Conservation (phyloP, 441 rosid genomes). For the Euphorbia celastroides region DNA sequence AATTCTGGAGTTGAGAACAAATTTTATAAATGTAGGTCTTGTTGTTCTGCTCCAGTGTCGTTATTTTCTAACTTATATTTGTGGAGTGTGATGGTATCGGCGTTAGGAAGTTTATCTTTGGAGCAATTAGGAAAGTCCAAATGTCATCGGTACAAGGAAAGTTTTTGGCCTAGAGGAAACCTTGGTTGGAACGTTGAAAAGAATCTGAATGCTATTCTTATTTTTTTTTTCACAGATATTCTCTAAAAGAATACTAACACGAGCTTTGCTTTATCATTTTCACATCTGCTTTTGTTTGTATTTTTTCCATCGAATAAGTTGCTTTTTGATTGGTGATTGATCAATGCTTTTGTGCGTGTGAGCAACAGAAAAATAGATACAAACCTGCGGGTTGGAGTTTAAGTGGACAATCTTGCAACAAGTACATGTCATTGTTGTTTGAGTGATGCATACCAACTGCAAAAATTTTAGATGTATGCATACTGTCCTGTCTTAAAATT, state of each 20-base stretch:
- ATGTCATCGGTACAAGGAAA: neutral
- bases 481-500: no score
- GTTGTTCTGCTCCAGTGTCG: neutral
- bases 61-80: neutral
- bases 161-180: neutral
- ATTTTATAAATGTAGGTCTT: constrained; percentile 7
- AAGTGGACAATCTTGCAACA: neutral
- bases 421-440: neutral
- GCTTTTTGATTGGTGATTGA: neutral
- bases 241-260: neutral
- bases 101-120: neutral
- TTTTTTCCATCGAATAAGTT: neutral
- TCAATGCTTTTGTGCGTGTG: neutral
- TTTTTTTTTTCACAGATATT: neutral
- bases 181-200: neutral
- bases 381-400: neutral
- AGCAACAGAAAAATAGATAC: neutral
- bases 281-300: neutral
- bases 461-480: no score
- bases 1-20: neutral
- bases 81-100: neutral
- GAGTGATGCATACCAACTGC: neutral
- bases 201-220: neutral
- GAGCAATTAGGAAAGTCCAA: neutral
- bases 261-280: neutral